Evolutionary conservation across 805 yeast genomes (phyloP).

Genomic region (Kluyveromyces siamensis): DNA sequence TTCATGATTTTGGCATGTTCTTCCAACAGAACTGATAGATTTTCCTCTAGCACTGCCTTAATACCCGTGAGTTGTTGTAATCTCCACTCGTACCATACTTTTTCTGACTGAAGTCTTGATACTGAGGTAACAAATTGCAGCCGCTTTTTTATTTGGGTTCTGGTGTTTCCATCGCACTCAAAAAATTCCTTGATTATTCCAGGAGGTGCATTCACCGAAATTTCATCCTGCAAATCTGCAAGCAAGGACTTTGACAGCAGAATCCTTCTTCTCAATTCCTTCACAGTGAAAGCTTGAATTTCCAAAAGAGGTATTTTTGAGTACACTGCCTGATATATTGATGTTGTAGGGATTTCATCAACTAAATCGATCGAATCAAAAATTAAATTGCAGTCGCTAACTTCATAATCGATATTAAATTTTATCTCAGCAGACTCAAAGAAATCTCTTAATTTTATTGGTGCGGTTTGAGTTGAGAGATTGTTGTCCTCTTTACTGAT

Average conservation of each 20-base stretch:
- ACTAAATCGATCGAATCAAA: not conserved
- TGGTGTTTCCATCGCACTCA: conserved; percentile 30
- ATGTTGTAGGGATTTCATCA: conserved; percentile 2
- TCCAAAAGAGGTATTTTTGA: conserved; percentile 28
- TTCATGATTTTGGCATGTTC: conserved; percentile 16
- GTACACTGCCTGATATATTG: conserved; percentile 14
- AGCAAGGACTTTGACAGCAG: conserved; percentile 40
- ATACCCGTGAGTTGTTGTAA: conserved; percentile 41
- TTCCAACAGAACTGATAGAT: conserved; percentile 15
- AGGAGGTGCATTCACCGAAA: conserved; percentile 37
- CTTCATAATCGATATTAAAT: conserved; percentile 11
- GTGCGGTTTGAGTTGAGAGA: not conserved
- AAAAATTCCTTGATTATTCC: conserved; percentile 41
- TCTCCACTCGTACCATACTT: conserved; percentile 59
- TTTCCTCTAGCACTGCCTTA: conserved; percentile 24
- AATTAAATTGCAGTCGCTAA: not conserved
- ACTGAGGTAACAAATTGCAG: conserved; percentile 41
- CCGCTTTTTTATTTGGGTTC: conserved; percentile 36
- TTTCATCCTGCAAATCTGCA: conserved; percentile 39
- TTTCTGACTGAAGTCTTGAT: conserved; percentile 44
- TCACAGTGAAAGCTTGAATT: conserved; percentile 44
- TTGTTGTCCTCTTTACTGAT: not conserved
- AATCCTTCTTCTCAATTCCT: conserved; percentile 44
- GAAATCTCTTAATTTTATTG: conserved; percentile 11
- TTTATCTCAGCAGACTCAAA: conserved; percentile 14